These are phyloP conservation scores for Oxytropis ochrocephala DNA, from an alignment of 306 rosid species.

Conservation along the genomic window DNA sequence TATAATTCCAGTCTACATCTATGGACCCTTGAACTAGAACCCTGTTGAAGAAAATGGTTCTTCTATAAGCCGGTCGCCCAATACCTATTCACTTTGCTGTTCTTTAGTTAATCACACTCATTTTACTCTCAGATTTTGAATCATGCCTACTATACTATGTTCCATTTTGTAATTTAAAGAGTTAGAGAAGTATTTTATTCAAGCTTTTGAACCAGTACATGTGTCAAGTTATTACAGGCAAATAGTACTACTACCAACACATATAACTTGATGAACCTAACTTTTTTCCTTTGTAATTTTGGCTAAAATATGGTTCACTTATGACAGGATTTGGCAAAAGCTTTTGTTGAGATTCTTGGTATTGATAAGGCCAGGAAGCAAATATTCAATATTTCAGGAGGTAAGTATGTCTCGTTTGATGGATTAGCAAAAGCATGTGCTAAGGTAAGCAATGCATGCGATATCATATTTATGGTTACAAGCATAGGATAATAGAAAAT, in stretches of 20 bases:
- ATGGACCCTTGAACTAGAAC: constrained; percentile 91
- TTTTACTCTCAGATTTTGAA: neutral
- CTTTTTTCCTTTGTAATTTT: constrained; percentile 35
- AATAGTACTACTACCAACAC: too few species aligned
- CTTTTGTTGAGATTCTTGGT: constrained; percentile 80
- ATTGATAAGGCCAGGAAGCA: constrained; percentile 79
- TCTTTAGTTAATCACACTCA: neutral
- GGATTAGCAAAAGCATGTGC: constrained; percentile 97
- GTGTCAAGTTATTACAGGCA: too few species aligned
- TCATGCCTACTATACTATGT: too few species aligned
- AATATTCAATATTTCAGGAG: constrained; percentile 93
- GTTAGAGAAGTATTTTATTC: too few species aligned
- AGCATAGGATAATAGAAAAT: neutral
- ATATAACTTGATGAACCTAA: too few species aligned
- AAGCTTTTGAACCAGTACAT: too few species aligned
- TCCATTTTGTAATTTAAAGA: too few species aligned
- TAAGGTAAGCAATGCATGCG: constrained; percentile 41
- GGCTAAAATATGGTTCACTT: constrained; percentile 16
- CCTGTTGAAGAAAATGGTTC: constrained; percentile 99
- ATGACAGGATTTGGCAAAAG: constrained; percentile 78
- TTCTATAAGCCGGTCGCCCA: constrained; percentile 97
- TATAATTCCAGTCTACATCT: constrained; percentile 89
- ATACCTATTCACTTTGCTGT: constrained; percentile 43
- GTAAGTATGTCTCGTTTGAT: constrained; percentile 82
- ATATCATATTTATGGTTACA: neutral